Evolutionary conservation across 257 asterid genomes (phyloP).

Genomic region (Lycium ferocissimum): DNA sequence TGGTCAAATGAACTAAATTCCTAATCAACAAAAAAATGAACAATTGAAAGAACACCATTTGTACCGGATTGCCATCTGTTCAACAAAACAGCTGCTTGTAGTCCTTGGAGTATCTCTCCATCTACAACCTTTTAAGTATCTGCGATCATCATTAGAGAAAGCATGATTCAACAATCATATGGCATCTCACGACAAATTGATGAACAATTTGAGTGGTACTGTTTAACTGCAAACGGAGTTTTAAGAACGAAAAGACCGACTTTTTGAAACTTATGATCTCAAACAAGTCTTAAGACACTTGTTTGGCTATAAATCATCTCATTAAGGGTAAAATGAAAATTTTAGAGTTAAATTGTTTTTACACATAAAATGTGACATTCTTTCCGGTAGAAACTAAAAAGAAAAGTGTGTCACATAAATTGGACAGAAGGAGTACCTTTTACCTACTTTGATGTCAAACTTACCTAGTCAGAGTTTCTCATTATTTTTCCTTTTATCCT

Average conservation of each 20-base stretch:
- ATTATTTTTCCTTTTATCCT: not conserved
- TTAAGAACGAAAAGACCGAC: not conserved
- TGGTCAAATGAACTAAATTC: not conserved
- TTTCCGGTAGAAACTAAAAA: no score
- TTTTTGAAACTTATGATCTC: not conserved
- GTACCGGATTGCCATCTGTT: not conserved
- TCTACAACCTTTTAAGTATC: not conserved
- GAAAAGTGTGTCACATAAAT: no score
- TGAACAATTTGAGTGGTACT: not conserved
- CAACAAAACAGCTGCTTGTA: not conserved
- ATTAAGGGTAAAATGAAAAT: no score
- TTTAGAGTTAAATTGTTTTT: no score
- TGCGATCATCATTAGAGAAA: not conserved
- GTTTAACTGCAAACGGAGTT: no score
- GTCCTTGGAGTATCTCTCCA: not conserved
- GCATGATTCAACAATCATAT: not conserved
- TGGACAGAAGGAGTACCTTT: not conserved
- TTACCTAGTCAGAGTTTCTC: not conserved
- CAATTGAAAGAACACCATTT: not conserved
- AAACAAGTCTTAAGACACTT: no score
- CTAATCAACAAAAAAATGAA: not conserved
- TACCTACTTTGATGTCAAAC: not conserved
- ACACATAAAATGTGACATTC: no score
- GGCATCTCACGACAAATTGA: not conserved
- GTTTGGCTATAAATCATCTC: no score